Conservation (phyloP, 2,329 filamentous ascomycete genomes). For the Arthrobotrys musiformis region DNA sequence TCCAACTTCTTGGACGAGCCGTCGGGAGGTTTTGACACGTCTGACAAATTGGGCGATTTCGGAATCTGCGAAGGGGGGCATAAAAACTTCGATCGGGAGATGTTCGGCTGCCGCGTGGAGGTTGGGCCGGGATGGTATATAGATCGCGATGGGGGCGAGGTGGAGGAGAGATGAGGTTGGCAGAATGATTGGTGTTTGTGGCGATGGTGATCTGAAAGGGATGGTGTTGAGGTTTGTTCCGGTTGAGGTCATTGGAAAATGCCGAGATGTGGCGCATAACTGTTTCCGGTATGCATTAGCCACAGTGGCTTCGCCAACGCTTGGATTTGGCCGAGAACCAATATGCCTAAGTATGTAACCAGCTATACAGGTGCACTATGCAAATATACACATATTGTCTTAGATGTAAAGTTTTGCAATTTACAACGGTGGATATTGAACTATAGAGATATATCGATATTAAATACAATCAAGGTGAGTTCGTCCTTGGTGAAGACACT, state of each 20-base stretch:
- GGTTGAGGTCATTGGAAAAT: slow-evolving; percentile 17
- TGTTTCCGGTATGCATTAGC: background rate
- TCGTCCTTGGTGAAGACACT: too few relatives aligned
- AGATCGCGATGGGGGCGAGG: background rate
- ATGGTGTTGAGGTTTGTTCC: slow-evolving; percentile 20
- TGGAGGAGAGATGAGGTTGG: slow-evolving; percentile 2
- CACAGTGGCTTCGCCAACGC: slow-evolving; percentile 7
- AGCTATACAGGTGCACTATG: too few relatives aligned
- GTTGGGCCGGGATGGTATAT: background rate
- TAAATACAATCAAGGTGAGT: too few relatives aligned
- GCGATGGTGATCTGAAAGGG: slow-evolving; percentile 24
- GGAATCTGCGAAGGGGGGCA: background rate
- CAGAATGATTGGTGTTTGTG: slow-evolving; percentile 20
- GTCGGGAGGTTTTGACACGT: slow-evolving; percentile 23
- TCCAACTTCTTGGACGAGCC: slow-evolving; percentile 42
- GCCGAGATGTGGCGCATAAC: slow-evolving; percentile 4
- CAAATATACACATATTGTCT: too few relatives aligned
- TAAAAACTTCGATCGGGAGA: background rate
- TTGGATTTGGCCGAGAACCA: too few relatives aligned
- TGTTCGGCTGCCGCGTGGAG: background rate
- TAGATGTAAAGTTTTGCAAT: too few relatives aligned
- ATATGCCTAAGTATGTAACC: too few relatives aligned
- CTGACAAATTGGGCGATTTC: slow-evolving; percentile 20
- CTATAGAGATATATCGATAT: too few relatives aligned
- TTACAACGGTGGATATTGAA: too few relatives aligned